Conservation (phyloP, 2,329 filamentous ascomycete species). For the Tolypocladium ophioglossoides region DNA sequence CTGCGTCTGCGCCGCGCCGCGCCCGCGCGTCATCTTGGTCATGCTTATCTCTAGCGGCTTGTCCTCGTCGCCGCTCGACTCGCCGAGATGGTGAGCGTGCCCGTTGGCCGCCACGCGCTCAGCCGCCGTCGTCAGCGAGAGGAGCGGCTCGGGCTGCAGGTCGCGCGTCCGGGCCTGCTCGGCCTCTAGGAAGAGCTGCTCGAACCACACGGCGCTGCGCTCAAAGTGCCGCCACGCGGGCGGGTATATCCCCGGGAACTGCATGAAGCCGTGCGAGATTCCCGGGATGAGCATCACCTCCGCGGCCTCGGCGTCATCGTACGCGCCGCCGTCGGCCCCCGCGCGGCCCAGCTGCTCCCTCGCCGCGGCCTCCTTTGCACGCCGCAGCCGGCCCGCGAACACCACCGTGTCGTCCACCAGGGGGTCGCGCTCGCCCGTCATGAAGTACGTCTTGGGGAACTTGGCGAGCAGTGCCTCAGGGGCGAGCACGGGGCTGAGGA, state of each 20-base stretch:
- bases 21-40: constrained; percentile 32
- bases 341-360: constrained; percentile 6
- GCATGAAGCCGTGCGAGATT: constrained; percentile 86
- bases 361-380: constrained; percentile 54
- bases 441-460: constrained; percentile 92
- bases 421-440: constrained; percentile 91
- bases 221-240: constrained; percentile 84
- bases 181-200: constrained; percentile 56
- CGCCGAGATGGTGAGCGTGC: constrained; percentile 27
- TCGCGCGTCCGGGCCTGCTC: constrained; percentile 25
- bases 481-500: constrained; percentile 81
- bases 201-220: constrained; percentile 70
- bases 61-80: constrained; percentile 70
- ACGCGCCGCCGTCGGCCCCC: constrained; percentile 6
- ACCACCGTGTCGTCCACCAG: constrained; percentile 95
- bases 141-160: not conserved
- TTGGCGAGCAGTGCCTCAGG: constrained; percentile 71
- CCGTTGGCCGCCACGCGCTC: constrained; percentile 3
- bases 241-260: constrained; percentile 80
- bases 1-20: constrained; percentile 11
- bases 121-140: not conserved
- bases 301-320: constrained; percentile 31
- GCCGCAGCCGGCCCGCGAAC: constrained; percentile 78
- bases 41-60: constrained; percentile 71
- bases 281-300: constrained; percentile 81